Evolutionary conservation across 352 stramenopile species (phyloP), one percentile per base, ranked within the genome.

Genomic region (Blastocystis sp.): DNA sequence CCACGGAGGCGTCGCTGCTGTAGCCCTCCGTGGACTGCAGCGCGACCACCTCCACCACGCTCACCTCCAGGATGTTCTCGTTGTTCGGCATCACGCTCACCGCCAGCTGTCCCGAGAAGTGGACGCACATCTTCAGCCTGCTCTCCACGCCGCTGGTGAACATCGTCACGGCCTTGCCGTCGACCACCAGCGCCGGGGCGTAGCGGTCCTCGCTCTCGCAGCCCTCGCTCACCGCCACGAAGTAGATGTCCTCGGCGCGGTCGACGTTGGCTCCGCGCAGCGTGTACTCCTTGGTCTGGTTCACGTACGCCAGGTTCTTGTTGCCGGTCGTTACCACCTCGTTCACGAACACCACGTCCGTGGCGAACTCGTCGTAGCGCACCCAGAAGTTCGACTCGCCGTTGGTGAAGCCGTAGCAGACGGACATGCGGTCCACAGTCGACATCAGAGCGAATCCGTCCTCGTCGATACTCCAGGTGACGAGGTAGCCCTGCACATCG

Each of bases 341-440:
- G 56, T 39, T 69, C 34, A 84, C 73, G 56, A 54, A 84, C 45
- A 84, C 18, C 73, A 84, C 73, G 50, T 84, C 73, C 26, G 68
- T 37, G 15, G 15, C 23, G 53, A 47, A 84, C 50, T 84, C 47
- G 20, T 84, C 47, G 56, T 84, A 84, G 53, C 64, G 39, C 73
- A 84, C 73, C 73, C 73, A 84, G 45, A 84, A 66, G 45, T 64
- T 63, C 13, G 29, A 47, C 8, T 43, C 47, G 20, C 26, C 73
- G 73, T 84, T 84, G 23, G 13, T 61, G 56, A 68, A 84, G 73
- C 73, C 73, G 73, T 53, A 84, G 50, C 73, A 84, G 53, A 84
- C 73, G 37, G 59, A 43, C 73, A 84, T 18, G 43, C 68, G 18
- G 20, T 47, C 50, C 50, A n/a, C 20, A 1, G 11, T 59, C 50